Evolutionary conservation across 169 alveolate genomes (phyloP), one percentile per base, ranked within the genome.

Genomic region (Plasmodium knowlesi): DNA sequence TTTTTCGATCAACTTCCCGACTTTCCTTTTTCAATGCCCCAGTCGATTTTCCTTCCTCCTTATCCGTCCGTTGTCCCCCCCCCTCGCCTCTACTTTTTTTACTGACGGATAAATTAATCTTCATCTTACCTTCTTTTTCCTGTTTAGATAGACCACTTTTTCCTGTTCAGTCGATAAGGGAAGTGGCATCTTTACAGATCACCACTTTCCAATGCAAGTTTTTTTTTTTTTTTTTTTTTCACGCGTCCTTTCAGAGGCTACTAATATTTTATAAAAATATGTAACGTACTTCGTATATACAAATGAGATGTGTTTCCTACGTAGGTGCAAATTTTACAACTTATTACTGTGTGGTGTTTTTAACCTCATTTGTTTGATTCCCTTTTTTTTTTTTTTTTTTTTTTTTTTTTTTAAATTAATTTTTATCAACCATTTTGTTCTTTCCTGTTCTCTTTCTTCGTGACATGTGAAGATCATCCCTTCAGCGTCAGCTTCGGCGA

Each of bases 61-160:
- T 71, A 25, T 73, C 57, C 50, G 70, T 84, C 46, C 73, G 30
- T 71, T 84, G 83, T 82, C 4, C 80, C n/a, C 19, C 72, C 41
- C 28, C 80, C 14, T 50, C 73, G 14, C 9, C 41, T 41, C 25
- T 57, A 25, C 61, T 86, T 43, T 88, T 88, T 78, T 88, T 88
- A 50, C 72, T 46, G 19, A 88, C 43, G 41, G 79, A 88, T 57
- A 88, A 78, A 79, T 70, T 88, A 37, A 88, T 78, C 70, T 88
- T 88, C 94, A 88, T 88, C 67, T 78, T 43, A 22, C 41, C 14
- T n/a, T 10, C 41, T 74, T 16, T 74, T 16, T 19, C 32, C 67
- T 71, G 6, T 30, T 84, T 67, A 67, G 5, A 34, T 67, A 37
- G n/a, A 12, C 76, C 76, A 28, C 76, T 19, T 28, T n/a, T 61